phyloP scores from a whole-genome alignment of 2,329 filamentous ascomycete genomes.

The Tolypocladium amazonense region DNA sequence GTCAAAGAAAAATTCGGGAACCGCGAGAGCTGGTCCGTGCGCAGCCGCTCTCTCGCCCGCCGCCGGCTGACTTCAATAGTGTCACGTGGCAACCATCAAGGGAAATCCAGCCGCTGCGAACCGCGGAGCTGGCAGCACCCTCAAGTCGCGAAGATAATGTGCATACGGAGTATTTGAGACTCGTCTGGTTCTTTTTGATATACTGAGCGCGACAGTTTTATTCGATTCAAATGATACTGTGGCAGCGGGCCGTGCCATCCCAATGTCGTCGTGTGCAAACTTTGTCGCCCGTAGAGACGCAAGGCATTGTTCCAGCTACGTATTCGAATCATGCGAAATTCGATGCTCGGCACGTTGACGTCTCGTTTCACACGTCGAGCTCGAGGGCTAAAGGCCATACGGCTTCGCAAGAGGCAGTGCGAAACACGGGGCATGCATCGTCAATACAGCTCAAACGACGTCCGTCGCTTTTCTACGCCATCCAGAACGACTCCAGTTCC shows the following conservation, averaged over 20 bases:
- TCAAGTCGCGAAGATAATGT: background rate
- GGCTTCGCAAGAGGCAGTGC: background rate
- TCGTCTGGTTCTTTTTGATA: background rate
- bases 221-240: background rate
- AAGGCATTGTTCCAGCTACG: background rate
- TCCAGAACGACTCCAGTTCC: background rate
- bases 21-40: conserved; percentile 15
- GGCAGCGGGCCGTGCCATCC: background rate
- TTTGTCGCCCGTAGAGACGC: background rate
- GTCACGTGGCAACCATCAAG: conserved; percentile 3
- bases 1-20: conserved; percentile 18
- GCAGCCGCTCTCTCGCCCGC: background rate
- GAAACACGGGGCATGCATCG: background rate
- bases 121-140: background rate
- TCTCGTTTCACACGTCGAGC: background rate
- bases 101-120: background rate
- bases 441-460: background rate
- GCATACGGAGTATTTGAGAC: background rate
- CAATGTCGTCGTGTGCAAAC: background rate
- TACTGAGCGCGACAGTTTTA: background rate
- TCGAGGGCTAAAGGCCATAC: background rate
- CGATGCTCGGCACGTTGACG: background rate
- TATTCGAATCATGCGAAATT: background rate
- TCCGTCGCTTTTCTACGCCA: background rate
- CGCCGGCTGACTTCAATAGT: too few species aligned